Base-by-base conservation (phyloP, 345 rosid genomes). In the Trapa bicornis region DNA sequence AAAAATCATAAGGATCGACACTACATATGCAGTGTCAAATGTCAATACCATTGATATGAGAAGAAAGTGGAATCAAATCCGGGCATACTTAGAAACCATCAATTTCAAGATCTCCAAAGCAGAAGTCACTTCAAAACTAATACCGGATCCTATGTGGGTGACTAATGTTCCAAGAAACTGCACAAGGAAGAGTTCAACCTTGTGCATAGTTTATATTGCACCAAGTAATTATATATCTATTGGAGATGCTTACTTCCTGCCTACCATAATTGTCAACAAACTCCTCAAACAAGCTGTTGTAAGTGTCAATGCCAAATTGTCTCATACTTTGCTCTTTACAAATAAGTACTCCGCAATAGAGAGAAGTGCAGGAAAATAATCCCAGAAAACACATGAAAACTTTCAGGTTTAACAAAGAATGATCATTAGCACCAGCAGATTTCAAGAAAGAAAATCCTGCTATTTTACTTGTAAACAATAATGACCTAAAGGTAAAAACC, bases 61-160 rank as follows among this genome's bases (percentile, higher is more conserved):
- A 80, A 71, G 97, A 85, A 74, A 86, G 84, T 68, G 92, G 84
- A 66, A 86, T 80, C 72, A 91, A 61, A 42, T 91, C 92, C 65
- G 76, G 39, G 84, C 78, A 77, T 80, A 74, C 79, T 86, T 84
- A 64, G 79, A 76, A 11, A 80, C 89, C 74, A 91, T 82, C 66
- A 78, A 74, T 47, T 78, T 76, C 87, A 91, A 75, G 70, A 81
- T 74, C 73, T 91, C 85, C 70, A 88, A 73, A 77, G 91, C 89
- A 78, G 92, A 86, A 77, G 82, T 79, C 69, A 85, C 87, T 81
- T 91, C 96, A 63, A 71, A 79, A 72, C 71, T 81, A 75, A 86
- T 80, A 71, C 85, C 91, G 54, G 92, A 86, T 75, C 97, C 97
- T 61, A 91, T 85, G 78, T 91, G 97, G 67, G 88, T 84, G 73